phyloP scores from a whole-genome alignment of 768 basidiomycete species.

The Phlegmacium glaucopus region DNA sequence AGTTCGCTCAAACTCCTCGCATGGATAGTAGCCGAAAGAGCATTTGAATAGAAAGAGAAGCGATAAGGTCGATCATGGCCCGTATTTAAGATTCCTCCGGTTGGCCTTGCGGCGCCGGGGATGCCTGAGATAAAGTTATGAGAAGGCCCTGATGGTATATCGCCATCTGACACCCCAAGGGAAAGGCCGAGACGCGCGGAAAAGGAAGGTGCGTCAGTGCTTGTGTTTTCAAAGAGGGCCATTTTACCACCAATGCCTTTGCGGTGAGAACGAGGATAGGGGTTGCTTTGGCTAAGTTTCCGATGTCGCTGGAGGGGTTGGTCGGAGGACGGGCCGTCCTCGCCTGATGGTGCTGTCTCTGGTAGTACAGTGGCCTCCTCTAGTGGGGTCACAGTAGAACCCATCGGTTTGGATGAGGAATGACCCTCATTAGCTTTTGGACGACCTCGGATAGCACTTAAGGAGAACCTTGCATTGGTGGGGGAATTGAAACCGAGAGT shows the following conservation, averaged over 20 bases:
- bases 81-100: constrained; percentile 39
- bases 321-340: constrained; percentile 7
- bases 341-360: background rate
- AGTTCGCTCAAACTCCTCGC: constrained; percentile 90
- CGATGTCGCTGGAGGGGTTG: constrained; percentile 59
- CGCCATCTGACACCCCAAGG: constrained; percentile 15
- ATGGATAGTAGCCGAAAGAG: constrained; percentile 90
- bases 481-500: constrained; percentile 57
- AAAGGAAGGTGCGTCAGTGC: constrained; percentile 47
- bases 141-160: constrained; percentile 15
- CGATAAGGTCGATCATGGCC: constrained; percentile 90
- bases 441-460: constrained; percentile 18
- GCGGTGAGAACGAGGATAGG: constrained; percentile 56
- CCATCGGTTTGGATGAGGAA: background rate
- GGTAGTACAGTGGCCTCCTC: background rate
- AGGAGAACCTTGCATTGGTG: constrained; percentile 33
- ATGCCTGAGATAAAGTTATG: constrained; percentile 24
- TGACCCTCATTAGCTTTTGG: constrained; percentile 5
- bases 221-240: constrained; percentile 77
- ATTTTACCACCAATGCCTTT: constrained; percentile 76
- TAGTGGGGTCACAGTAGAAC: constrained; percentile 6
- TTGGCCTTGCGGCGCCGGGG: constrained; percentile 14
- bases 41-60: constrained; percentile 98
- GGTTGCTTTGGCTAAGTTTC: constrained; percentile 82
- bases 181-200: constrained; percentile 33